Conservation (phyloP, 2,329 filamentous ascomycete species). For the Ophiostoma angusticollis region DNA sequence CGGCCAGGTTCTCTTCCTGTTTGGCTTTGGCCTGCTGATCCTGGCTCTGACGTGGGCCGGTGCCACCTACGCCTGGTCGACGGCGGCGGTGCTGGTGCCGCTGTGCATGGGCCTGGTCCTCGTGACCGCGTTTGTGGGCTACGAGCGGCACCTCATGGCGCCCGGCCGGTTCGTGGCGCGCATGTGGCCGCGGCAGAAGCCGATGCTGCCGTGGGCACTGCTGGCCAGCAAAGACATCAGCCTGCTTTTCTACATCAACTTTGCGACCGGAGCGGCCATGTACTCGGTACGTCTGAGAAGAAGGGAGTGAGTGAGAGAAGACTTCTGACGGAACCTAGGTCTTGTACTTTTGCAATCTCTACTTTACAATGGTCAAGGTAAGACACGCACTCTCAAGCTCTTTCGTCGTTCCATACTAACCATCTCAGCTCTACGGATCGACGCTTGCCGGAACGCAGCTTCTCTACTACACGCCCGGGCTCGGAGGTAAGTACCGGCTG, state of each 20-base stretch:
- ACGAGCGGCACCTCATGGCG: slow-evolving; percentile 43
- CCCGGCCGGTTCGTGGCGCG: slow-evolving; percentile 33
- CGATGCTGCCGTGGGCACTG: slow-evolving; percentile 48
- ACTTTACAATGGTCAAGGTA: slow-evolving; percentile 45
- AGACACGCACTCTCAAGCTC: too few relatives aligned
- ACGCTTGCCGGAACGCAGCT: slow-evolving; percentile 21
- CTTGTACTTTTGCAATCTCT: slow-evolving; percentile 57
- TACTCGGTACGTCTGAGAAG: slow-evolving; percentile 26
- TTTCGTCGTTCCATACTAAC: not conserved
- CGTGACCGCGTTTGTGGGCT: slow-evolving; percentile 30
- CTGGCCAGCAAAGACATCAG: slow-evolving; percentile 44
- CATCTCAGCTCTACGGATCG: slow-evolving; percentile 19
- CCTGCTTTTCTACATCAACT: slow-evolving; percentile 50
- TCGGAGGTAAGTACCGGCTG: slow-evolving; percentile 34
- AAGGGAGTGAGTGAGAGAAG: slow-evolving; percentile 17
- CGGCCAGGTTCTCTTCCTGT: slow-evolving; percentile 43
- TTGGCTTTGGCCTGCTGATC: slow-evolving; percentile 40
- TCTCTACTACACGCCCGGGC: slow-evolving; percentile 50
- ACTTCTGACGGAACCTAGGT: slow-evolving; percentile 27
- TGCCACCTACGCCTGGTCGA: slow-evolving; percentile 37
- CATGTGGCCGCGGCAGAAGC: slow-evolving; percentile 38
- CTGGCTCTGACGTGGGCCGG: slow-evolving; percentile 45
- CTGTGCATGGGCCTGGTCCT: slow-evolving; percentile 32
- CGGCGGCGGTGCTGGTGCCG: slow-evolving; percentile 34
- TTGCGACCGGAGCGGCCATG: slow-evolving; percentile 44